These are phyloP conservation scores for Solanum chiquidenum DNA, from an alignment of 257 asterid species.

Conservation along the genomic window DNA sequence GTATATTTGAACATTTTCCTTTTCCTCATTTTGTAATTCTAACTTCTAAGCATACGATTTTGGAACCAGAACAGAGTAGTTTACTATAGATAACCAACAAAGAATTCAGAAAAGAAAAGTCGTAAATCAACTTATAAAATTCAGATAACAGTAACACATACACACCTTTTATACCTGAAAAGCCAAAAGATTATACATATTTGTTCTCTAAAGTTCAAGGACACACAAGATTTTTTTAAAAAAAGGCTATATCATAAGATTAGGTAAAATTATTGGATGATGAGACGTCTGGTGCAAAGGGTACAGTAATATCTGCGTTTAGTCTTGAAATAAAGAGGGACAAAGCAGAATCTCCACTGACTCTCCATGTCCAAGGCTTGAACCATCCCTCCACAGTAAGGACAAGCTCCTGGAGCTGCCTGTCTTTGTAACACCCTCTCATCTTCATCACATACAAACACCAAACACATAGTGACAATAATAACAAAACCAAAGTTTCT, in stretches of 20 bases:
- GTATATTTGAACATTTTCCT: no score
- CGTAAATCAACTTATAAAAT: no score
- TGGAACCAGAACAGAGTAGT: neutral
- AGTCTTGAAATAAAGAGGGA: slow-evolving; percentile 62
- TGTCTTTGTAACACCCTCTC: slow-evolving; percentile 69
- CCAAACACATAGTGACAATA: slow-evolving; percentile 46
- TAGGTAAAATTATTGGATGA: slow-evolving; percentile 21
- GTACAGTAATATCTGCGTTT: slow-evolving; percentile 65
- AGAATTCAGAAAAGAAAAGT: neutral
- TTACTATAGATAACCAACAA: neutral
- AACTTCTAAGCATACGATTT: neutral
- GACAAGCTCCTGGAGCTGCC: slow-evolving; percentile 75
- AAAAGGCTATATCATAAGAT: neutral
- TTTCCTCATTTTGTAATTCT: no score
- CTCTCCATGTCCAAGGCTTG: slow-evolving; percentile 86
- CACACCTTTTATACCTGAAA: neutral
- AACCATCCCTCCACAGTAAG: slow-evolving; percentile 80
- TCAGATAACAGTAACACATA: neutral
- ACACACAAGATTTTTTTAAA: neutral
- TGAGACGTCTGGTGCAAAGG: slow-evolving; percentile 53
- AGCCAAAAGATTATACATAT: neutral
- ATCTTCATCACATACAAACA: slow-evolving; percentile 80
- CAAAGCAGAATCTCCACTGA: slow-evolving; percentile 71
- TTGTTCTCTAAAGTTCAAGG: neutral
- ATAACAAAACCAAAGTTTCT: neutral